Evolutionary conservation across 768 basidiomycete genomes (phyloP).

Genomic region (Cyclocybe aegerita): DNA sequence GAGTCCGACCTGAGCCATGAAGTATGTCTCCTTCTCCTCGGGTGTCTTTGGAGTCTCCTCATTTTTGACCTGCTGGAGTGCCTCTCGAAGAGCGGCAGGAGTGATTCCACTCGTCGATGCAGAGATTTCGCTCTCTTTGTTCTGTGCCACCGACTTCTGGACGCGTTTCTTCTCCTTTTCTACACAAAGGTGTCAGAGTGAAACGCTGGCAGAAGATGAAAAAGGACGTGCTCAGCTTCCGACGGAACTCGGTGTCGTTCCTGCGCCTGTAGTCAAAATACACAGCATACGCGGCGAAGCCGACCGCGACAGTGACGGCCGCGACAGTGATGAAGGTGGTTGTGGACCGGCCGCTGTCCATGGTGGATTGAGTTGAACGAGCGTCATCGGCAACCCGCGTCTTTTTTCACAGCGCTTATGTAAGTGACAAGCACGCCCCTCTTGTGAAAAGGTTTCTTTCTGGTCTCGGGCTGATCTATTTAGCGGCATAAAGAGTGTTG

Average conservation of each 20-base stretch:
- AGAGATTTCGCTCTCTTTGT: constrained; percentile 40
- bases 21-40: constrained; percentile 84
- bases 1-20: constrained; percentile 84
- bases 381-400: constrained; percentile 6
- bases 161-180: constrained; percentile 93
- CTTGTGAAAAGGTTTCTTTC: neutral
- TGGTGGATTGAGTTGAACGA: constrained; percentile 25
- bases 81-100: constrained; percentile 57
- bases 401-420: constrained; percentile 22
- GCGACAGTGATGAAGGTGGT: constrained; percentile 44
- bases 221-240: constrained; percentile 70
- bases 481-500: neutral
- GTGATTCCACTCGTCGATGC: constrained; percentile 31
- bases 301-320: constrained; percentile 51
- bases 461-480: neutral
- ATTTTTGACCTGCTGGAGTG: constrained; percentile 62
- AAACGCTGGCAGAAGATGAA: constrained; percentile 10
- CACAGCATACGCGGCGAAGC: constrained; percentile 76
- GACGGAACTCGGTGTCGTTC: constrained; percentile 85
- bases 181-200: constrained; percentile 31
- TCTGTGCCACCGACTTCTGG: constrained; percentile 60
- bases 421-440: constrained; percentile 9
- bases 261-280: constrained; percentile 97
- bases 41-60: constrained; percentile 70
- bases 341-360: constrained; percentile 35